These are phyloP conservation scores for Psilocybe tampanensis DNA, from an alignment of 768 basidiomycete species.

Conservation along the genomic window DNA sequence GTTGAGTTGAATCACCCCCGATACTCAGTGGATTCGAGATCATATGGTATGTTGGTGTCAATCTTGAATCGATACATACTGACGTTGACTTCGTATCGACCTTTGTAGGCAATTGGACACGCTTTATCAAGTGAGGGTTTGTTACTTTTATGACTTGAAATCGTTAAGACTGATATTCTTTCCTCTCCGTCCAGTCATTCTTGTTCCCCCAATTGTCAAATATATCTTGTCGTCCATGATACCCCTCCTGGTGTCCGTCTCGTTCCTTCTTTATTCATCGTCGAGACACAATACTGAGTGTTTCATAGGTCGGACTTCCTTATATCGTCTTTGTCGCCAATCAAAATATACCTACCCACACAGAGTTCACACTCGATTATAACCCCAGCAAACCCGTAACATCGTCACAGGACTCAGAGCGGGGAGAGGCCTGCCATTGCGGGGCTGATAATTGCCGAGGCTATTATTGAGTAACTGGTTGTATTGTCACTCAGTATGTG, in stretches of 20 bases:
- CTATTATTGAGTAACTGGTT: background rate
- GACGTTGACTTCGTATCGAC: too few species aligned
- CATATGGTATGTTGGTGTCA: slow-evolving; percentile 41
- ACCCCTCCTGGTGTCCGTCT: slow-evolving; percentile 52
- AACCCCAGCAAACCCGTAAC: slow-evolving; percentile 36
- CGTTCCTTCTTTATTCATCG: background rate
- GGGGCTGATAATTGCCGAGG: slow-evolving; percentile 15
- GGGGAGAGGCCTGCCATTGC: slow-evolving; percentile 12
- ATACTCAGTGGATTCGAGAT: slow-evolving; percentile 60
- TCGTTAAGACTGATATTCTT: slow-evolving; percentile 2
- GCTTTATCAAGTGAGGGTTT: slow-evolving; percentile 66
- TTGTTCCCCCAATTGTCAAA: slow-evolving; percentile 58
- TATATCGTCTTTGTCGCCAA: slow-evolving; percentile 63
- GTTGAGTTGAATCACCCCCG: slow-evolving; percentile 29
- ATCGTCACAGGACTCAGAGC: slow-evolving; percentile 9
- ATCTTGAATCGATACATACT: background rate
- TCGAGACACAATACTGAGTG: background rate
- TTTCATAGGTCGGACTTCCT: slow-evolving; percentile 53
- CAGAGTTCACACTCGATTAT: slow-evolving; percentile 70
- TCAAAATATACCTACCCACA: slow-evolving; percentile 46
- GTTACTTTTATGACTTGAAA: background rate
- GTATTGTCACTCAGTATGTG: too few species aligned
- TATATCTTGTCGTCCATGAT: slow-evolving; percentile 66
- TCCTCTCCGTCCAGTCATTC: slow-evolving; percentile 54
- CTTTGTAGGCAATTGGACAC: slow-evolving; percentile 69